phyloP scores from a whole-genome alignment of 352 stramenopile species.

The Albugo candida region DNA sequence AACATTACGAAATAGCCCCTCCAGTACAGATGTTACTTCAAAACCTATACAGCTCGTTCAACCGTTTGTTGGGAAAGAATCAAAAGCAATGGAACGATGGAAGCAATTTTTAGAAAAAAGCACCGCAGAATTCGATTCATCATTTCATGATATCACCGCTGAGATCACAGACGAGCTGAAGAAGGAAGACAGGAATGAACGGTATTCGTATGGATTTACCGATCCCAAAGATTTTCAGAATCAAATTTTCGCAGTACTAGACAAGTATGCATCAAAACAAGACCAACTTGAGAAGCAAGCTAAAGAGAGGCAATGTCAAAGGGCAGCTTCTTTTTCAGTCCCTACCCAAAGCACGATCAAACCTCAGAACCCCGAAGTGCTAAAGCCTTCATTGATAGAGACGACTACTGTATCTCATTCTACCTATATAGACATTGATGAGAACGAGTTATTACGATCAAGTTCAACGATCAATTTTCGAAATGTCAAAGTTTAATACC shows the following conservation, averaged over 20 bases:
- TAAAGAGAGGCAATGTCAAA: neutral
- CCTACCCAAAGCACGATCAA: too few relatives aligned
- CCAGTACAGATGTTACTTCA: slow-evolving; percentile 2
- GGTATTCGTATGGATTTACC: slow-evolving; percentile 43
- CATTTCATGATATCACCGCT: slow-evolving; percentile 26
- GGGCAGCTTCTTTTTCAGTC: too few relatives aligned
- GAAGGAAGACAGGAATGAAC: slow-evolving; percentile 14
- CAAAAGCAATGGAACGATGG: slow-evolving; percentile 27
- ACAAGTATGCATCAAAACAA: slow-evolving; percentile 18
- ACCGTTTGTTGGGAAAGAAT: slow-evolving; percentile 7
- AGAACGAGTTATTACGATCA: too few relatives aligned
- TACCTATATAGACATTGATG: too few relatives aligned
- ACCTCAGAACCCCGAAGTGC: too few relatives aligned
- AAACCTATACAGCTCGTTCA: slow-evolving; percentile 5
- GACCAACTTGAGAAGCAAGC: slow-evolving; percentile 11
- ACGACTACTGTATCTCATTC: too few relatives aligned
- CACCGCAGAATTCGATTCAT: slow-evolving; percentile 24
- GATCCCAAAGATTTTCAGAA: slow-evolving; percentile 24
- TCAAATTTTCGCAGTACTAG: slow-evolving; percentile 15
- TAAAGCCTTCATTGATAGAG: neutral
- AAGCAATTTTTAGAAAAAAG: slow-evolving; percentile 34
- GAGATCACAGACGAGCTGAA: slow-evolving; percentile 27
- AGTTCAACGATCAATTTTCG: too few relatives aligned
- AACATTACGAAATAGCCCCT: slow-evolving; percentile 1
- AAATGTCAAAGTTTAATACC: too few relatives aligned